A percentile compares a stretch with the other conserved stretches of the same genome.
These are phyloP conservation scores for carrot (Daucus carota) DNA, from an alignment of 129 eudicot genomes.

Conservation along the genomic window DH1_v3.0 NC_030381.2:18845501-18846000, in stretches of 20 bases:
- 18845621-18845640: conserved; percentile 8
- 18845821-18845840: conserved; percentile 8
- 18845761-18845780: conserved; percentile 17
- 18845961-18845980: neutral
- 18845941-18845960: neutral
- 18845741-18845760: conserved; percentile 8
- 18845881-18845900: neutral
- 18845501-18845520: conserved; percentile 49
- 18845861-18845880: neutral
- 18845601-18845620: conserved; percentile 22
- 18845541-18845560: conserved; percentile 16
- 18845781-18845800: conserved; percentile 2
- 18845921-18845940: neutral
- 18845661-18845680: neutral
- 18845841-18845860: neutral
- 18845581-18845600: conserved; percentile 17
- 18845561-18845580: conserved; percentile 9
- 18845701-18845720: conserved; percentile 14
- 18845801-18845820: conserved; percentile 6
- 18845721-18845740: conserved; percentile 21
- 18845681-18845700: conserved; percentile 12
- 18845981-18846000: neutral
- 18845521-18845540: conserved; percentile 8
- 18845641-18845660: conserved; percentile 8
- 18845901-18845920: neutral